Percentiles rank a stretch among this genome's conserved stretches.
These are phyloP conservation scores for Lactarius trivialis DNA, from an alignment of 768 basidiomycete genomes.

Conservation along the genomic window DNA sequence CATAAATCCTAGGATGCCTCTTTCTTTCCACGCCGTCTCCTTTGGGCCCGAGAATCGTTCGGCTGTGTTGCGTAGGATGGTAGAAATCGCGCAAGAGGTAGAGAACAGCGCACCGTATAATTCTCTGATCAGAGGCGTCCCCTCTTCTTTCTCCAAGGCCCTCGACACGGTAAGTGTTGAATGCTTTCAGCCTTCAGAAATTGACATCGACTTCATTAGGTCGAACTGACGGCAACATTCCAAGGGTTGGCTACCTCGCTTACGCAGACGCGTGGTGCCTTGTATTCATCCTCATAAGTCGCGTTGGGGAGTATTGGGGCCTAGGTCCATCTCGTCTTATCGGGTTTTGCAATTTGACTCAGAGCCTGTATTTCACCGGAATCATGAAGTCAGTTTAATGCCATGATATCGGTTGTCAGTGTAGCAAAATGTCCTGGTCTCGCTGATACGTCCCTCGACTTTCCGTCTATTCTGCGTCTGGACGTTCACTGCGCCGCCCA, in stretches of 20 bases:
- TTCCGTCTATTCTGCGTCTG: too few species aligned
- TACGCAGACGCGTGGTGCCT: constrained; percentile 44
- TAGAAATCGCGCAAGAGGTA: constrained; percentile 41
- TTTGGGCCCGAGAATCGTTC: constrained; percentile 37
- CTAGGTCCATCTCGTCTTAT: background rate
- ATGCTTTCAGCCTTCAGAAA: background rate
- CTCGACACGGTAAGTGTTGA: constrained; percentile 40
- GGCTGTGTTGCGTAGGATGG: constrained; percentile 39
- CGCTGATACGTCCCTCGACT: too few species aligned
- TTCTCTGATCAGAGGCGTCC: constrained; percentile 27
- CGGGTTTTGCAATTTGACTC: background rate
- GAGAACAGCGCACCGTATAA: constrained; percentile 39
- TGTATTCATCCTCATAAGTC: constrained; percentile 29
- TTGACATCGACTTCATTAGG: constrained; percentile 28
- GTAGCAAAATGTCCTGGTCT: too few species aligned
- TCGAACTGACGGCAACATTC: constrained; percentile 51
- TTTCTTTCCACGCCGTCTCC: constrained; percentile 51
- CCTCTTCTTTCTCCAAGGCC: constrained; percentile 44
- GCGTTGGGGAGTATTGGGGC: background rate
- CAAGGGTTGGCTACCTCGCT: constrained; percentile 50
- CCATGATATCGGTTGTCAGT: too few species aligned
- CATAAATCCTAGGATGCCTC: constrained; percentile 36
- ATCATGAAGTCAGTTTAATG: background rate
- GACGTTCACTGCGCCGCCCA: too few species aligned
- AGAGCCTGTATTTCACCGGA: background rate